Conservation (phyloP, 75 land plant genomes). For the Pinus taeda region DNA sequence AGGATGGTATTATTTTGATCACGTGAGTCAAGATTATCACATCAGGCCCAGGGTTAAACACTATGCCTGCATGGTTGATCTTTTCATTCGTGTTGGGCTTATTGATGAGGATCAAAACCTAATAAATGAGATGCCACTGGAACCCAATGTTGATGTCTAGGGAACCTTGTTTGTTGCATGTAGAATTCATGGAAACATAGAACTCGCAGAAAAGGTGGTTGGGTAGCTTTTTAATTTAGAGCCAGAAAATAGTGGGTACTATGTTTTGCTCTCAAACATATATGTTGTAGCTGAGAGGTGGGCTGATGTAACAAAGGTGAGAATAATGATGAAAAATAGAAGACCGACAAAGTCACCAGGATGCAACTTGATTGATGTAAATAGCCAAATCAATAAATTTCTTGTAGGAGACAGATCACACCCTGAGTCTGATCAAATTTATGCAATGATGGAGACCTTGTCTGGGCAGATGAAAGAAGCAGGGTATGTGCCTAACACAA, state of each 20-base stretch:
- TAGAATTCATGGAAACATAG: constrained; percentile 11
- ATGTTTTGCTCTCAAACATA: constrained; percentile 23
- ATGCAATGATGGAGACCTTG: constrained; percentile 19
- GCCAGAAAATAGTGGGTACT: constrained; percentile 6
- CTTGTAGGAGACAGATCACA: constrained; percentile 15
- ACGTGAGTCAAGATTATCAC: constrained; percentile 5
- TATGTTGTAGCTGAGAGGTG: constrained; percentile 17
- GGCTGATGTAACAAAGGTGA: constrained; percentile 14
- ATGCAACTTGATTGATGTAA: constrained; percentile 1
- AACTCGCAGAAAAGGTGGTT: constrained; percentile 7
- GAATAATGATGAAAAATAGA: constrained; percentile 10
- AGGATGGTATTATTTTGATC: constrained; percentile 8
- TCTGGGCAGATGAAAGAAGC: too few relatives aligned
- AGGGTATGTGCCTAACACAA: too few relatives aligned
- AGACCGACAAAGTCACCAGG: constrained; percentile 16
- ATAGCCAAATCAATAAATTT: not conserved
- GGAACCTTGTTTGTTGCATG: constrained; percentile 21
- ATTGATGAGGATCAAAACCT: constrained; percentile 9
- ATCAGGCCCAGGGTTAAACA: constrained; percentile 1
- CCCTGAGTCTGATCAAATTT: constrained; percentile 13
- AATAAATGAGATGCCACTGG: constrained; percentile 18
- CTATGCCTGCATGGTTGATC: constrained; percentile 25
- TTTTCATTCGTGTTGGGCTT: constrained; percentile 17
- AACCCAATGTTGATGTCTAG: constrained; percentile 15
- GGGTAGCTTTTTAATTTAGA: constrained; percentile 12